These are phyloP conservation scores for Bipolaris cookei DNA, from an alignment of 2,329 filamentous ascomycete species.

Conservation along the genomic window DNA sequence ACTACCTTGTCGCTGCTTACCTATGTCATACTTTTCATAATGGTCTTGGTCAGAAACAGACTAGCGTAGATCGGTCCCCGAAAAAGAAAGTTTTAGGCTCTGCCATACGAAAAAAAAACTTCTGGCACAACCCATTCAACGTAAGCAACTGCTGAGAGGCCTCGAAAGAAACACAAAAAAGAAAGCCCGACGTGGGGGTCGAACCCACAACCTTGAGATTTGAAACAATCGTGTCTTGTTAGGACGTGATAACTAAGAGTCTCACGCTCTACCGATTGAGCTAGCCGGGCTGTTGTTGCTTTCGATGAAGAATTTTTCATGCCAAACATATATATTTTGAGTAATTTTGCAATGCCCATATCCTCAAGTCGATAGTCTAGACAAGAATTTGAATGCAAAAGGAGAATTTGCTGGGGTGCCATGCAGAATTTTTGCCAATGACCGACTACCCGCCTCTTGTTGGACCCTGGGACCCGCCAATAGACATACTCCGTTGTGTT, in stretches of 20 bases:
- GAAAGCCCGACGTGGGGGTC: slow-evolving; percentile 18
- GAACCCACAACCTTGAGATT: slow-evolving; percentile 27
- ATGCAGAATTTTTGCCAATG: slow-evolving; percentile 1
- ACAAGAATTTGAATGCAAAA: not conserved
- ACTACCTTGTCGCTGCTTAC: too few species aligned
- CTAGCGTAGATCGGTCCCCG: not conserved
- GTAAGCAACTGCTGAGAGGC: not conserved
- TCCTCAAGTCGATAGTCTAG: too few species aligned
- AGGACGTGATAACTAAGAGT: slow-evolving; percentile 42
- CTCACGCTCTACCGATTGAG: slow-evolving; percentile 53
- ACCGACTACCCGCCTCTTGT: not conserved
- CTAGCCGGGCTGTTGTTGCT: slow-evolving; percentile 12
- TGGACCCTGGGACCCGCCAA: not conserved
- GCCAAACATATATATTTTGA: not conserved
- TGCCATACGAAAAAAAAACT: not conserved
- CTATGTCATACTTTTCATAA: not conserved
- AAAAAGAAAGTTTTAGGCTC: not conserved
- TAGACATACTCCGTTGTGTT: not conserved
- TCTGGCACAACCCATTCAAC: not conserved
- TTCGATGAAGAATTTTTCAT: not conserved
- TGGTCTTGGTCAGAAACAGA: not conserved
- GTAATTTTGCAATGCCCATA: not conserved
- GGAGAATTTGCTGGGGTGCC: not conserved
- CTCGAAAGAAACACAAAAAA: not conserved
- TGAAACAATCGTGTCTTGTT: slow-evolving; percentile 14